Evolutionary conservation across 192 early-diverging fungal genomes (phyloP).

Genomic region (Umbelopsis sp.): DNA sequence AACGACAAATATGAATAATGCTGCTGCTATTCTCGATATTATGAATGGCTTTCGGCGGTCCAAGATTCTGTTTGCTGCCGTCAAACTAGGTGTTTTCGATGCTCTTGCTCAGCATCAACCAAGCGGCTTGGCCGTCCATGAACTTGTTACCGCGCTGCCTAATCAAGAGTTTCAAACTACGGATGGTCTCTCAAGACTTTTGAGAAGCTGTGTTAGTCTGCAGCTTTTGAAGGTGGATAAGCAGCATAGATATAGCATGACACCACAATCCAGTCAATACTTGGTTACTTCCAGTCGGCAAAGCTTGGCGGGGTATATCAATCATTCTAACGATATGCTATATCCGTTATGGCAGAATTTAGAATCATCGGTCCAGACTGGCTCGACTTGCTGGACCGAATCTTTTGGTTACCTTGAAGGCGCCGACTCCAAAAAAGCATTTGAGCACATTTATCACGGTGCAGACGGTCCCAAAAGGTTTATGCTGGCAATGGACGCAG

Average conservation of each 20-base stretch:
- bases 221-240: neutral
- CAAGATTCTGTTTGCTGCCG: conserved; percentile 31
- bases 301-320: conserved; percentile 23
- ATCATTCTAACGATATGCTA: conserved; percentile 26
- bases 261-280: conserved; percentile 4
- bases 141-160: neutral
- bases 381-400: conserved; percentile 28
- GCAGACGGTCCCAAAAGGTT: conserved; percentile 21
- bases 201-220: conserved; percentile 14
- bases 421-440: conserved; percentile 6
- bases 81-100: conserved; percentile 31
- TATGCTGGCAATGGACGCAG: conserved; percentile 27
- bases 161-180: neutral
- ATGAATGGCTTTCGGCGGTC: conserved; percentile 33
- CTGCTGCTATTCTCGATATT: conserved; percentile 19
- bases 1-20: neutral
- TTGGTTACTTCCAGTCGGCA: conserved; percentile 17
- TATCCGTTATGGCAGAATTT: conserved; percentile 25
- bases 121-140: conserved; percentile 1
- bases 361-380: conserved; percentile 23
- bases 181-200: conserved; percentile 16
- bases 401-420: conserved; percentile 26
- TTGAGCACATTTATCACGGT: conserved; percentile 27
- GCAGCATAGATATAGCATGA: neutral
- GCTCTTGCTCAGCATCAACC: neutral